Evolutionary conservation across 1,284 basidiomycete species (phyloP).

Genomic region (Kwoniella shivajii): DNA sequence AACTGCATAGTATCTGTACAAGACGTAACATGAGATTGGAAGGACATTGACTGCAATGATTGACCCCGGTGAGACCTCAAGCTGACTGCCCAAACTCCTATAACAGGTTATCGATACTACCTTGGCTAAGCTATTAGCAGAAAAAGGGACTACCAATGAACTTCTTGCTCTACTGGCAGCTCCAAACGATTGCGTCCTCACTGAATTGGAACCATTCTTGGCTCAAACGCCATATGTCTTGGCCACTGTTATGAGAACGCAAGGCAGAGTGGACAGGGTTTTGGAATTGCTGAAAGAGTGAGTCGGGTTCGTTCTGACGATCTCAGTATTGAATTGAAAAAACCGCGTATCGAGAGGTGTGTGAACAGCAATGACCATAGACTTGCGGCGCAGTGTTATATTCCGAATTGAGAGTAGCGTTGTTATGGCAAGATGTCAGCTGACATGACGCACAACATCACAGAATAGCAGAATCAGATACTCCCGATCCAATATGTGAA

Average conservation of each 20-base stretch:
- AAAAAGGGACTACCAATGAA: slow-evolving; percentile 65
- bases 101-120: slow-evolving; percentile 76
- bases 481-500: slow-evolving; percentile 65
- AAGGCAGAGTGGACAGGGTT: slow-evolving; percentile 63
- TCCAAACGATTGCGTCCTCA: slow-evolving; percentile 63
- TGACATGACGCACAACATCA: neutral
- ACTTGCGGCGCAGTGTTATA: too few relatives aligned
- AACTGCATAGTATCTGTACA: neutral
- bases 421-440: too few relatives aligned
- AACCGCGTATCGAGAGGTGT: too few relatives aligned
- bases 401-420: neutral
- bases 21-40: neutral
- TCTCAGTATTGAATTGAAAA: neutral
- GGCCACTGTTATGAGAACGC: slow-evolving; percentile 65
- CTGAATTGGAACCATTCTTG: slow-evolving; percentile 68
- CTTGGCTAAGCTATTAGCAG: slow-evolving; percentile 71
- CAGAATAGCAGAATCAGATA: slow-evolving; percentile 72
- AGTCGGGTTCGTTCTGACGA: slow-evolving; percentile 37
- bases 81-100: neutral
- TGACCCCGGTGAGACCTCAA: neutral
- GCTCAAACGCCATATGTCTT: slow-evolving; percentile 66
- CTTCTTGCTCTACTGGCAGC: slow-evolving; percentile 65
- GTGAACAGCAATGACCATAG: too few relatives aligned
- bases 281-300: slow-evolving; percentile 73
- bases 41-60: neutral